Evolutionary conservation across 2,329 filamentous ascomycete genomes (phyloP), one percentile per base, ranked within the genome.

Genomic region (Exophiala mesophila): DNA sequence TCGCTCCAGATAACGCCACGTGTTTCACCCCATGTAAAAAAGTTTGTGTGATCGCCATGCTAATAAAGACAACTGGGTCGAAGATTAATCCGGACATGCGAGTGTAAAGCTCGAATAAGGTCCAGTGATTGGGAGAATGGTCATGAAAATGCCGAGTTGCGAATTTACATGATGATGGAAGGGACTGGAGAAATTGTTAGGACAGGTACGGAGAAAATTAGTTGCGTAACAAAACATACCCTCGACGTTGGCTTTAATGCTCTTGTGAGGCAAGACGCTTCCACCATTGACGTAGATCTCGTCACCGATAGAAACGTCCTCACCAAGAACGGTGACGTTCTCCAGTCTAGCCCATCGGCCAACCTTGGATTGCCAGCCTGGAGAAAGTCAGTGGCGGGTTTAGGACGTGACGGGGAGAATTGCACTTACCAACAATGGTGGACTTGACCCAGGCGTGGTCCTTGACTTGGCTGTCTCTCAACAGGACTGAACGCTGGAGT

Each of bases 361-460:
- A 44, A 98, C 88, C 24, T 81, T 85, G 73, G 88, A 94, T 77
- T 96, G 95, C 90, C 90, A 98, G 61, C 90, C 52, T 46, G 33
- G 35, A 34, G 12, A 16, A n/a, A n/a, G n/a, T n/a, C n/a, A n/a
- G n/a, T n/a, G n/a, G n/a, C n/a, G n/a, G n/a, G n/a, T n/a, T n/a
- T n/a, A n/a, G n/a, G n/a, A n/a, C n/a, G n/a, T n/a, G n/a, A n/a
- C n/a, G n/a, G n/a, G 15, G n/a, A 29, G 5, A 40, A n/a, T 3
- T 26, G 13, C 19, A 51, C 48, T 35, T 19, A 51, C 48, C 90
- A 39, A 97, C 88, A 65, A 98, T 97, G 59, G 90, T 92, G 64
- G 86, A 94, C 81, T 97, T 97, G 67, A 98, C 80, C 90, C 90
- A 97, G 35, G 92, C 92, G 66, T 98, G 90, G 64, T 98, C 92